phyloP scores from a whole-genome alignment of 129 eudicot genomes.

The Tagetes patula region DNA sequence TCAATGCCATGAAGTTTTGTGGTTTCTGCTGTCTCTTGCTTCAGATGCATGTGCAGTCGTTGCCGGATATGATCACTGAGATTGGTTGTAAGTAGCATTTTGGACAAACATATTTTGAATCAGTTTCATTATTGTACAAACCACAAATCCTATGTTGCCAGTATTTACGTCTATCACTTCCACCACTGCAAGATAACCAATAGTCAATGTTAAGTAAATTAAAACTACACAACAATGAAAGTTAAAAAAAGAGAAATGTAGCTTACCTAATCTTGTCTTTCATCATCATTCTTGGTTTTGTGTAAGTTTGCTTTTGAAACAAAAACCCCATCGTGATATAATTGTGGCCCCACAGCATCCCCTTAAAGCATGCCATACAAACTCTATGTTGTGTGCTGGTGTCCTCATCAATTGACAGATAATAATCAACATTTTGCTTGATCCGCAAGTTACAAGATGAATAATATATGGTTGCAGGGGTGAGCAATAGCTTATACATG shows the following conservation, averaged over 20 bases:
- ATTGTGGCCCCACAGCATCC: conserved; percentile 36
- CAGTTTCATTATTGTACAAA: conserved; percentile 51
- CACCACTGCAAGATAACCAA: conserved; percentile 44
- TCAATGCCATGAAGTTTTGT: conserved; percentile 39
- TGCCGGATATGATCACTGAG: conserved; percentile 72
- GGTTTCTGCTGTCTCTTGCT: conserved; percentile 58
- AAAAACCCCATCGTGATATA: conserved; percentile 29
- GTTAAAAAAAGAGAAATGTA: not conserved
- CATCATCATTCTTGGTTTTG: conserved; percentile 37
- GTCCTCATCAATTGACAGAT: conserved; percentile 28
- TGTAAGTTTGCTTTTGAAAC: conserved; percentile 42
- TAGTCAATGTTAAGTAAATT: not conserved
- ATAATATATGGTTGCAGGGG: conserved; percentile 57
- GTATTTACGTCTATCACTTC: conserved; percentile 65
- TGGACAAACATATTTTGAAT: conserved; percentile 60
- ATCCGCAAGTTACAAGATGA: conserved; percentile 46
- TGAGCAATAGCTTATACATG: conserved; percentile 37
- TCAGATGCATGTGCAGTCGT: conserved; percentile 49
- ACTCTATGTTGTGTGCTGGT: conserved; percentile 31
- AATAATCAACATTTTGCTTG: conserved; percentile 40
- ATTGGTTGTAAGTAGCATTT: conserved; percentile 52
- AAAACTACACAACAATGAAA: not conserved
- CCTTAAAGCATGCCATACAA: conserved; percentile 46
- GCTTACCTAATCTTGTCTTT: conserved; percentile 55
- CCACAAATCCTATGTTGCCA: conserved; percentile 88